Base-by-base conservation (phyloP, 2,329 filamentous ascomycete genomes). In the Graphiopsis chlorocephala region DNA sequence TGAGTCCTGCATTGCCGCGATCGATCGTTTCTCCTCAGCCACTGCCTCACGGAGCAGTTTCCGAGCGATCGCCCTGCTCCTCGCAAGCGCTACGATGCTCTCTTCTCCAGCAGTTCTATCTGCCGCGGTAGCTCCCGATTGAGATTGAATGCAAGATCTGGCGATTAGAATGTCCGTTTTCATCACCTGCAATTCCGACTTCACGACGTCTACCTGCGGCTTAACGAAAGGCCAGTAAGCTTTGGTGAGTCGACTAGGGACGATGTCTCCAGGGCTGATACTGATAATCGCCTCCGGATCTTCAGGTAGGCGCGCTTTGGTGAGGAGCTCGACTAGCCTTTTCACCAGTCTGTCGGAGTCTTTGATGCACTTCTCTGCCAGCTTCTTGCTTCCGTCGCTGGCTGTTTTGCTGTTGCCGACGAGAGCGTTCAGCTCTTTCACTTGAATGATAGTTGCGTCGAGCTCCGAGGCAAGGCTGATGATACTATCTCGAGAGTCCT, bases 131-230 rank as follows among this genome's bases (percentile, higher is more conserved):
- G 29, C 12, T 25, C 42, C 58, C 15, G 58, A 29, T 26, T 61
- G 58, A 35, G 58, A 29, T 50, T 61, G 58, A 10, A 61, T 61
- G 29, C 58, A 61, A 15, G 26, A 33, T 63, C 60, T 52, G 28
- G 55, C 61, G n/a, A 66, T 33, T 26, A 66, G 31, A 57, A 66
- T 66, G 29, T 66, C 58, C n/a, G 61, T 62, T 55, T 64, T 62
- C 52, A 64, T 57, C 17, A 45, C 55, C 31, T 58, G 60, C 61
- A 66, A n/a, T 28, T 66, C 65, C 31, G 52, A 33, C 58, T 61
- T 64, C 10, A 56, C 55, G 5, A 61, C 50, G 7, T 66, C 65
- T 15, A 66, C 53, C 35, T 63, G 56, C 15, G 65, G 62, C 33
- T 65, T 66, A 28, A 60, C 33, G 4, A 58, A n/a, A 6, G 65